Evolutionary conservation across 768 basidiomycete genomes (phyloP).

Genomic region (Sporobolomyces roseus): DNA sequence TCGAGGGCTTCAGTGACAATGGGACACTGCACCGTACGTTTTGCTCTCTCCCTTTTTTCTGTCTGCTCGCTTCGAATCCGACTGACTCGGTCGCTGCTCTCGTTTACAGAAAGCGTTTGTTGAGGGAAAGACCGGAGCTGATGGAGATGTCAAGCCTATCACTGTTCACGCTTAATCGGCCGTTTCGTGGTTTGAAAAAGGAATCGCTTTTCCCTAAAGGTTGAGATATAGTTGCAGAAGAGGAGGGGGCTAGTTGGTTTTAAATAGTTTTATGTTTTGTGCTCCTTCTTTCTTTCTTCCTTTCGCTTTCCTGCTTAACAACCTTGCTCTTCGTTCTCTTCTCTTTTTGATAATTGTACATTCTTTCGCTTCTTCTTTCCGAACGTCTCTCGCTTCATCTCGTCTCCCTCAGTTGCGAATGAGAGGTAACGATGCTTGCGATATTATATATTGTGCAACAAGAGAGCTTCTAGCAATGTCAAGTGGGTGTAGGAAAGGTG

Average conservation of each 20-base stretch:
- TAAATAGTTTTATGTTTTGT: not conserved
- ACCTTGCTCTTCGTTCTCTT: not conserved
- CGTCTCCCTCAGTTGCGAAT: too few species aligned
- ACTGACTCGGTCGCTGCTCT: not conserved
- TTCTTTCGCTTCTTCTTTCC: too few species aligned
- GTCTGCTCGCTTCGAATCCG: not conserved
- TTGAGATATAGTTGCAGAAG: too few species aligned
- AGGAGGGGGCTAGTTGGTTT: too few species aligned
- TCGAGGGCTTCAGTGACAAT: constrained; percentile 68
- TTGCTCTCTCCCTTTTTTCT: not conserved
- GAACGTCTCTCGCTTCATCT: not conserved
- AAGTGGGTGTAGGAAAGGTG: too few species aligned
- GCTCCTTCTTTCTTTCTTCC: not conserved
- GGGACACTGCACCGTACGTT: constrained; percentile 38
- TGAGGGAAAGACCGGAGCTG: constrained; percentile 15
- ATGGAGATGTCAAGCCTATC: constrained; percentile 7
- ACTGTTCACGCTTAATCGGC: constrained; percentile 2
- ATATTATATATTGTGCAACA: too few species aligned
- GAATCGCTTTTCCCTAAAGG: not conserved
- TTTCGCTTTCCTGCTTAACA: not conserved
- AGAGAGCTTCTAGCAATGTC: too few species aligned
- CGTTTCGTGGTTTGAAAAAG: not conserved
- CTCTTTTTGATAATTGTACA: too few species aligned
- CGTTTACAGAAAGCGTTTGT: constrained; percentile 21
- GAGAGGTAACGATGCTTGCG: too few species aligned